A percentile compares a stretch with the other conserved stretches of the same genome.
Evolutionary conservation across 805 yeast species (phyloP).

Genomic region (Candida tibetensis): DNA sequence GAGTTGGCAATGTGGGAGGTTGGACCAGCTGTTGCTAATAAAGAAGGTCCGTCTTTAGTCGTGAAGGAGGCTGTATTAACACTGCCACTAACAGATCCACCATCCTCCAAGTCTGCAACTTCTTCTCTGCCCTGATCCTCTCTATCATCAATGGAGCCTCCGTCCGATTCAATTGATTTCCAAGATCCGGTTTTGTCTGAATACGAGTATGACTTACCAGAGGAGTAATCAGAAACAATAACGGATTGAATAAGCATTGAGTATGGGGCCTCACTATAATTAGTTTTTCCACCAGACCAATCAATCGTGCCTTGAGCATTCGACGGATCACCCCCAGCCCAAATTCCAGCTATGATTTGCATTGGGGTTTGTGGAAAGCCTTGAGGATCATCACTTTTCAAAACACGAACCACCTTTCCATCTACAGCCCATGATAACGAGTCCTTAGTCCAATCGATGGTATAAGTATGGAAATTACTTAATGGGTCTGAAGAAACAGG

Average conservation of each 20-base stretch:
- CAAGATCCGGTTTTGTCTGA: conserved; percentile 27
- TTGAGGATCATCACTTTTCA: conserved; percentile 47
- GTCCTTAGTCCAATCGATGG: conserved; percentile 79
- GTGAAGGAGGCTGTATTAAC: conserved; percentile 1
- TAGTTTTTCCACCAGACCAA: conserved; percentile 80
- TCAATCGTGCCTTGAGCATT: conserved; percentile 67
- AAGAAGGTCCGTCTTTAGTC: conserved; percentile 2
- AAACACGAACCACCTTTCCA: conserved; percentile 64
- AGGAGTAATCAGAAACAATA: conserved; percentile 65
- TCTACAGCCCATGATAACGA: conserved; percentile 69
- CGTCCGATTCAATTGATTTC: conserved; percentile 36
- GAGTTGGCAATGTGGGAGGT: conserved; percentile 1
- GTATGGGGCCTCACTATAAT: conserved; percentile 65
- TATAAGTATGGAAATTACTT: conserved; percentile 65
- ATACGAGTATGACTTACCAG: conserved; percentile 51
- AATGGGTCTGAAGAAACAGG: conserved; percentile 53
- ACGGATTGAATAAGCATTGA: conserved; percentile 60
- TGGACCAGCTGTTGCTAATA: conserved; percentile 10
- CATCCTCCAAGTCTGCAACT: conserved; percentile 6
- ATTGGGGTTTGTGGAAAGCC: conserved; percentile 95
- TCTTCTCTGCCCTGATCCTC: conserved; percentile 8
- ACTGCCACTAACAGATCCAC: conserved; percentile 3
- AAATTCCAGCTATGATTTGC: conserved; percentile 62
- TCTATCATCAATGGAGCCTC: conserved; percentile 30
- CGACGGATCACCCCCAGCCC: conserved; percentile 80